phyloP scores from a whole-genome alignment of 78 protist species.

The Acrasis kona region DNA sequence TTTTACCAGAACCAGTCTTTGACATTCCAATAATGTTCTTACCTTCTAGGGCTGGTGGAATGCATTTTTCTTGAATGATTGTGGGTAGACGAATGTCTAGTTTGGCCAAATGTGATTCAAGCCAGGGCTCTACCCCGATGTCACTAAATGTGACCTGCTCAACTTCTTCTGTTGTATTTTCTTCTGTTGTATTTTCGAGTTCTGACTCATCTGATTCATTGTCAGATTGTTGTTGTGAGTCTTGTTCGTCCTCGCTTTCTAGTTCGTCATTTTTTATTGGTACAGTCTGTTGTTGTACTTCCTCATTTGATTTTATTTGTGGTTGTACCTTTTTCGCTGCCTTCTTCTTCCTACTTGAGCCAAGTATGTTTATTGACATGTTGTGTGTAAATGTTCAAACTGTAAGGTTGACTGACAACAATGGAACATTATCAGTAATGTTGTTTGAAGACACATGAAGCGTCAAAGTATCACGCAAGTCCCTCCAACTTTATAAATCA shows the following conservation, averaged over 20 bases:
- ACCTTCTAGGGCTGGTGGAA: constrained; percentile 15
- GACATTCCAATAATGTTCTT: constrained; percentile 46
- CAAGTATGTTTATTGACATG: too few relatives aligned
- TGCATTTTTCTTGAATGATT: constrained; percentile 3
- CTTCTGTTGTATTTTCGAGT: background rate
- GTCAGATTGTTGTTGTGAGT: background rate
- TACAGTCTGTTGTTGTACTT: too few relatives aligned
- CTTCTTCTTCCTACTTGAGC: too few relatives aligned
- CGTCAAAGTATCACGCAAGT: too few relatives aligned
- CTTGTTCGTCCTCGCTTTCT: background rate
- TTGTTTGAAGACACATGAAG: too few relatives aligned
- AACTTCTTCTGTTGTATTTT: background rate
- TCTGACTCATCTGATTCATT: background rate
- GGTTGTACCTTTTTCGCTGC: too few relatives aligned
- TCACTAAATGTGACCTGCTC: background rate
- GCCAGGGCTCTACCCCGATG: background rate
- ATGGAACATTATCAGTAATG: too few relatives aligned
- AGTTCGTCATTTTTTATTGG: too few relatives aligned
- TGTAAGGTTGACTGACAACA: too few relatives aligned
- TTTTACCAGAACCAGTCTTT: constrained; percentile 90
- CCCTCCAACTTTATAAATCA: too few relatives aligned
- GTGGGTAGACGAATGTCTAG: constrained; percentile 9
- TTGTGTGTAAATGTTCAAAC: too few relatives aligned
- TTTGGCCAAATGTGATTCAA: background rate
- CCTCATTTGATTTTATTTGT: too few relatives aligned